A percentile compares a stretch with the other conserved stretches of the same genome.
Evolutionary conservation across 768 basidiomycete genomes (phyloP).

Genomic region (Termitomyces sp.): DNA sequence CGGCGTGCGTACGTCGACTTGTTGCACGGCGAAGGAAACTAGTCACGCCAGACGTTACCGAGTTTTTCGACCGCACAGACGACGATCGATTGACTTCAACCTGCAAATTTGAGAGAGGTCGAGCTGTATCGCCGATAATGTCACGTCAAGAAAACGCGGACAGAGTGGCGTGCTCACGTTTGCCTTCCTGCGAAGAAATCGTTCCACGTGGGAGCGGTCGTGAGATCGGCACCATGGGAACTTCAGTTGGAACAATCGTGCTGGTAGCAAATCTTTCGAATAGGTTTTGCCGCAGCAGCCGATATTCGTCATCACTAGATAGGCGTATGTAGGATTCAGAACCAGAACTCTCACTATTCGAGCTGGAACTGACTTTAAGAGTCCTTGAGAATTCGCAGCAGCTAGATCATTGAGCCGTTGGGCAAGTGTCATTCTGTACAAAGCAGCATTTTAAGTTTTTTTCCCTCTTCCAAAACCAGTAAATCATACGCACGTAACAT

Average conservation of each 20-base stretch:
- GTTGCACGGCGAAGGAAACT: constrained; percentile 47
- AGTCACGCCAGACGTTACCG: constrained; percentile 44
- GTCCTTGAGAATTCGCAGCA: constrained; percentile 71
- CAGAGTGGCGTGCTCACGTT: constrained; percentile 23
- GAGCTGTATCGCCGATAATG: constrained; percentile 18
- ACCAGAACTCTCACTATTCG: not conserved
- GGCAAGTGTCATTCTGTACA: constrained; percentile 64
- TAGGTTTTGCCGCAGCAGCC: constrained; percentile 74
- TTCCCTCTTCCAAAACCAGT: not conserved
- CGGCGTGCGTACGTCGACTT: constrained; percentile 25
- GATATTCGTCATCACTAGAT: constrained; percentile 78
- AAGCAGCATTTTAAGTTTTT: not conserved
- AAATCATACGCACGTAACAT: constrained; percentile 44
- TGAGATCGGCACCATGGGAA: constrained; percentile 52
- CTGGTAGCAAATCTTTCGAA: constrained; percentile 72
- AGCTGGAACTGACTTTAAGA: constrained; percentile 52
- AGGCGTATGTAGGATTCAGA: not conserved
- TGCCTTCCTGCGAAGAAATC: constrained; percentile 20
- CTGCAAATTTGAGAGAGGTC: constrained; percentile 35
- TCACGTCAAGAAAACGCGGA: constrained; percentile 2
- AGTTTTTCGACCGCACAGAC: constrained; percentile 48
- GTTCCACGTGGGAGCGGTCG: constrained; percentile 26
- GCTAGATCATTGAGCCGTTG: constrained; percentile 80
- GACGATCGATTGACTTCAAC: constrained; percentile 39
- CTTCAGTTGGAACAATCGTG: constrained; percentile 54